Conservation (phyloP, 2,329 filamentous ascomycete genomes). For the Aspergillus versicolor region DNA sequence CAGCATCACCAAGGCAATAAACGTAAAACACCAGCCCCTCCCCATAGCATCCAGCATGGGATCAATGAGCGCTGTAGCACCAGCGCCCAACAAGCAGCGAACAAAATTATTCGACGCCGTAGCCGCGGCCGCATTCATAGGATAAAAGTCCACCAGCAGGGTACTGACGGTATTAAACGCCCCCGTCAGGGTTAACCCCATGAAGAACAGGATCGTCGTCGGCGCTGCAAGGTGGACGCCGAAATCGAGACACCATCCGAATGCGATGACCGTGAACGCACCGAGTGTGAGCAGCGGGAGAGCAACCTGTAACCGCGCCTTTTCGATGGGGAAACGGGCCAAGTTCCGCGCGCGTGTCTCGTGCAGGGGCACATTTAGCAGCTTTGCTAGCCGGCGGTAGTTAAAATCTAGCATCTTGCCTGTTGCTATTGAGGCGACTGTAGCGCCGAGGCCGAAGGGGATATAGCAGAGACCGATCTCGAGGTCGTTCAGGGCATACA, state of each 20-base stretch:
- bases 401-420: conserved; percentile 24
- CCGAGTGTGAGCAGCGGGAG: conserved; percentile 20
- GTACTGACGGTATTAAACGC: conserved; percentile 48
- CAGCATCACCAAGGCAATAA: conserved; percentile 10
- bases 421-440: conserved; percentile 18
- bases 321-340: conserved; percentile 20
- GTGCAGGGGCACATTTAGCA: not conserved
- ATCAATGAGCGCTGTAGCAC: conserved; percentile 42
- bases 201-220: conserved; percentile 40
- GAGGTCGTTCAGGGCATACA: conserved; percentile 50
- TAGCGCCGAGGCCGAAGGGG: conserved; percentile 32
- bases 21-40: conserved; percentile 12
- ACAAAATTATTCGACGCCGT: conserved; percentile 47
- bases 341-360: conserved; percentile 8
- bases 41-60: conserved; percentile 35
- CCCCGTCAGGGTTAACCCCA: conserved; percentile 40
- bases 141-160: conserved; percentile 48
- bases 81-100: conserved; percentile 46
- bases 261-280: conserved; percentile 19
- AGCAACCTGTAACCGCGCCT: conserved; percentile 21
- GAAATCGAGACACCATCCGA: conserved; percentile 39
- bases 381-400: conserved; percentile 19
- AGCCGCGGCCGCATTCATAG: conserved; percentile 40
- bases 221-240: conserved; percentile 34
- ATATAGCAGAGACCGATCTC: conserved; percentile 44